Percentiles rank a stretch among this genome's conserved stretches.
Conservation (phyloP, 2,329 filamentous ascomycete genomes). For the Lachnellula cervina region DNA sequence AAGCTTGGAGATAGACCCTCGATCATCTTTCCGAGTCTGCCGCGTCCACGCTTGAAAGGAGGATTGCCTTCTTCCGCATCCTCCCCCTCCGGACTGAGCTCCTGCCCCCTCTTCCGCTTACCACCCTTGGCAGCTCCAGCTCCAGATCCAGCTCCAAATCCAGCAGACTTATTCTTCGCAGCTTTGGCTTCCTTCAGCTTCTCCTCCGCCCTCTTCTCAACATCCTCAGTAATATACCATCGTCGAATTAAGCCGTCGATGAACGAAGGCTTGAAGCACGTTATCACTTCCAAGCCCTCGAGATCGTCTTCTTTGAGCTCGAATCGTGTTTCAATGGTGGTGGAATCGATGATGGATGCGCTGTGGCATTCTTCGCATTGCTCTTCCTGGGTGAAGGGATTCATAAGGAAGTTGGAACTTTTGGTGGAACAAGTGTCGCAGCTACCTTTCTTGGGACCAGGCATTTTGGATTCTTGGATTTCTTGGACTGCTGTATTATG, state of each 20-base stretch:
- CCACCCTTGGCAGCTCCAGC: not conserved
- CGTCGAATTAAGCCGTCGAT: constrained; percentile 5
- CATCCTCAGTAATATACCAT: constrained; percentile 9
- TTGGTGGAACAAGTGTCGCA: constrained; percentile 9
- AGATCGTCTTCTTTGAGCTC: constrained; percentile 12
- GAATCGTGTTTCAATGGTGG: constrained; percentile 1
- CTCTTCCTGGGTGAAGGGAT: constrained; percentile 9
- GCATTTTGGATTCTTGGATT: not conserved
- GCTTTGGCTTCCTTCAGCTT: constrained; percentile 1
- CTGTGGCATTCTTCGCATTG: constrained; percentile 11
- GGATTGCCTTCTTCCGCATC: constrained; percentile 59
- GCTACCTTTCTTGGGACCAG: not conserved
- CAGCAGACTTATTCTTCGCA: too few relatives aligned
- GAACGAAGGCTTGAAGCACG: constrained; percentile 7
- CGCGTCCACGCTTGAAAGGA: constrained; percentile 20
- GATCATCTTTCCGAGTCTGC: not conserved
- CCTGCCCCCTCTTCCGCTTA: constrained; percentile 4
- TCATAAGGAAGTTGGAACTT: constrained; percentile 7
- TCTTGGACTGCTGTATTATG: too few relatives aligned
- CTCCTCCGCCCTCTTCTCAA: constrained; percentile 3
- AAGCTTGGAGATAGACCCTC: too few relatives aligned
- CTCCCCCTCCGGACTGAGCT: constrained; percentile 42
- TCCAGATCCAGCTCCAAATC: too few relatives aligned
- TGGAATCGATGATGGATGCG: constrained; percentile 6
- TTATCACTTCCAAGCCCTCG: constrained; percentile 1